A percentile compares a stretch with the other conserved stretches of the same genome.
Evolutionary conservation across 495 filamentous ascomycete species (phyloP).

Genomic region (Penicillium cosmopolitanum): DNA sequence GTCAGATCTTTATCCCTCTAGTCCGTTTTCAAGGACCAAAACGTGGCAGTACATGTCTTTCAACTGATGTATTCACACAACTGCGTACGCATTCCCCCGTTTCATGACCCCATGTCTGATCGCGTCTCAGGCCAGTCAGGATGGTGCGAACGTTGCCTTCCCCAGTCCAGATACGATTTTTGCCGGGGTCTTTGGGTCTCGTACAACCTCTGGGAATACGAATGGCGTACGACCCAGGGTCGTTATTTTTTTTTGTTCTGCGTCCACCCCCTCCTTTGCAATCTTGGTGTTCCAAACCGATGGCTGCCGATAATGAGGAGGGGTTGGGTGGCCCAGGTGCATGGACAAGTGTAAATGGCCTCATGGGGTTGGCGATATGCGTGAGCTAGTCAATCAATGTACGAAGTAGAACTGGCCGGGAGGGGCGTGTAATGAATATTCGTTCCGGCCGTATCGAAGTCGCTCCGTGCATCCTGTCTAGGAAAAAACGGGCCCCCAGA

Average conservation of each 20-base stretch:
- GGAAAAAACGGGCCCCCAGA: conserved; percentile 26
- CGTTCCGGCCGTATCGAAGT: neutral
- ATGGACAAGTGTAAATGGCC: neutral
- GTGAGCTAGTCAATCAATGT: conserved; percentile 11
- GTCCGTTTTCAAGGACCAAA: conserved; percentile 29
- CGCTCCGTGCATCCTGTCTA: conserved; percentile 7
- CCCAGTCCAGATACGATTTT: conserved; percentile 16
- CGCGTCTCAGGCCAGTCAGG: conserved; percentile 25
- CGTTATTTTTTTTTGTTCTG: conserved; percentile 11
- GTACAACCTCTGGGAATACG: conserved; percentile 8
- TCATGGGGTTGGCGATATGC: neutral
- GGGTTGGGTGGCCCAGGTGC: neutral
- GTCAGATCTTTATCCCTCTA: conserved; percentile 41
- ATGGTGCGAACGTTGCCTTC: conserved; percentile 16
- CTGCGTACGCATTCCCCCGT: conserved; percentile 13
- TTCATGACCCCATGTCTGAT: conserved; percentile 14
- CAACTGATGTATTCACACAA: neutral
- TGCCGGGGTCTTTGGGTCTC: neutral
- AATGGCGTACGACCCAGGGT: conserved; percentile 8
- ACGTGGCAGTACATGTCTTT: neutral
- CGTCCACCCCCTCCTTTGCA: conserved; percentile 11
- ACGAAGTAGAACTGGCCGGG: conserved; percentile 11
- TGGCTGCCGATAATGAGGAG: neutral
- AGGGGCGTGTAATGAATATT: neutral
- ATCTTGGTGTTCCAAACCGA: neutral